These are phyloP conservation scores for Neofusicoccum laricinum DNA, from an alignment of 2,329 filamentous ascomycete species.

Conservation along the genomic window DNA sequence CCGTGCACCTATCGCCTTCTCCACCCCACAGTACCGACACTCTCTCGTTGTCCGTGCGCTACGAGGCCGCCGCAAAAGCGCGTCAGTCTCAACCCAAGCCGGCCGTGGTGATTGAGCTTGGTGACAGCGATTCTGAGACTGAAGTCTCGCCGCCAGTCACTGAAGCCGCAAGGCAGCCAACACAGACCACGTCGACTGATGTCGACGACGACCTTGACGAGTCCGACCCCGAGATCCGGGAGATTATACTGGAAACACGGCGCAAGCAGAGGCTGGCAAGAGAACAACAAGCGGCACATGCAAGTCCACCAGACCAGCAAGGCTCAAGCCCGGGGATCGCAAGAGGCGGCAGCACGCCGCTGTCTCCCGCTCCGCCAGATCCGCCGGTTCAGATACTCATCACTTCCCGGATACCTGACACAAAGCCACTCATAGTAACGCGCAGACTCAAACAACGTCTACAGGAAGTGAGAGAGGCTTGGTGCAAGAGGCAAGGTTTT, in stretches of 20 bases:
- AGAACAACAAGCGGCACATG: not conserved
- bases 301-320: not conserved
- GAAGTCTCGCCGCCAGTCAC: not conserved
- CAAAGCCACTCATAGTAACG: constrained; percentile 60
- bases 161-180: not conserved
- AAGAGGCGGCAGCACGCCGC: not conserved
- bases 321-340: not conserved
- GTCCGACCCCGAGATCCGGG: constrained; percentile 29
- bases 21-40: constrained; percentile 16
- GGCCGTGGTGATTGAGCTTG: constrained; percentile 11
- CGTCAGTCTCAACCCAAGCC: not conserved
- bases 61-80: constrained; percentile 21
- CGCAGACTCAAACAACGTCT: constrained; percentile 67
- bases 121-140: not conserved
- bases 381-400: constrained; percentile 64
- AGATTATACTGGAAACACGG: constrained; percentile 22
- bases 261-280: constrained; percentile 2
- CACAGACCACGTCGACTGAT: constrained; percentile 9
- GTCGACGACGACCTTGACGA: constrained; percentile 30
- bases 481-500: constrained; percentile 63
- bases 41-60: constrained; percentile 28
- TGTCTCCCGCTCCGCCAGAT: constrained; percentile 35
- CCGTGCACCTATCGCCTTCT: constrained; percentile 15
- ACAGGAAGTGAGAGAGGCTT: constrained; percentile 64
- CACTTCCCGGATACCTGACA: constrained; percentile 61